phyloP scores from a whole-genome alignment of 257 asterid species.

The Lantana camara region DNA sequence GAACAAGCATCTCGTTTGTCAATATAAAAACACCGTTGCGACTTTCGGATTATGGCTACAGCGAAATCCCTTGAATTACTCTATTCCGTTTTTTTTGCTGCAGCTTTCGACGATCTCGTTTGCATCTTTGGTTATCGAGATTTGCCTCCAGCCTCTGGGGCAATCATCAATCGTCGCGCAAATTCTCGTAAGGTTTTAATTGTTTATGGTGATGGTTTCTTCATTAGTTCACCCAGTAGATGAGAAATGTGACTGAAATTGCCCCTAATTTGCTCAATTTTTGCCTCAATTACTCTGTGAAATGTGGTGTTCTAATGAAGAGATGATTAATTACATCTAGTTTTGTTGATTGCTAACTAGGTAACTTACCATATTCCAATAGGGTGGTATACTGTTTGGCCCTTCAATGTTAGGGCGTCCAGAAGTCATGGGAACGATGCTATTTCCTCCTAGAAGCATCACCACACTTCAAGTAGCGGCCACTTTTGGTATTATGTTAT shows the following conservation, averaged over 20 bases:
- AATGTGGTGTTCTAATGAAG: not conserved
- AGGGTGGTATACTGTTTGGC: slow-evolving; percentile 79
- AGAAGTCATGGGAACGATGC: slow-evolving; percentile 10
- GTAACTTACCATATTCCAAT: not conserved
- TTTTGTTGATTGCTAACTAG: too few species aligned
- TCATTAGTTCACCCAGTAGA: too few species aligned
- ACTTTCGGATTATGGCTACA: slow-evolving; percentile 47
- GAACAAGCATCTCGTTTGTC: slow-evolving; percentile 49
- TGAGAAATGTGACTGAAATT: too few species aligned
- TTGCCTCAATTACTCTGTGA: not conserved
- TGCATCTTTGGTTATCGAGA: slow-evolving; percentile 48
- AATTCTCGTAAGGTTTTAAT: slow-evolving; percentile 51
- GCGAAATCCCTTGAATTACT: slow-evolving; percentile 49
- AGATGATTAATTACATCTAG: too few species aligned
- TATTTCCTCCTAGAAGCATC: slow-evolving; percentile 62
- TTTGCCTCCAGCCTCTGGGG: slow-evolving; percentile 66
- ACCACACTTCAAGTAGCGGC: slow-evolving; percentile 52
- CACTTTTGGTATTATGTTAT: slow-evolving; percentile 60
- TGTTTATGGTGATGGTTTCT: not conserved
- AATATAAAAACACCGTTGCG: slow-evolving; percentile 42
- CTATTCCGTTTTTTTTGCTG: slow-evolving; percentile 61
- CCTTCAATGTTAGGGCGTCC: slow-evolving; percentile 65
- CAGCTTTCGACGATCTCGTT: slow-evolving; percentile 61
- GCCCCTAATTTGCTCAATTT: not conserved
- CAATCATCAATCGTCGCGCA: slow-evolving; percentile 72